These are phyloP conservation scores for Daldinia bambusicola DNA, from an alignment of 495 filamentous ascomycete species.

Conservation along the genomic window DNA sequence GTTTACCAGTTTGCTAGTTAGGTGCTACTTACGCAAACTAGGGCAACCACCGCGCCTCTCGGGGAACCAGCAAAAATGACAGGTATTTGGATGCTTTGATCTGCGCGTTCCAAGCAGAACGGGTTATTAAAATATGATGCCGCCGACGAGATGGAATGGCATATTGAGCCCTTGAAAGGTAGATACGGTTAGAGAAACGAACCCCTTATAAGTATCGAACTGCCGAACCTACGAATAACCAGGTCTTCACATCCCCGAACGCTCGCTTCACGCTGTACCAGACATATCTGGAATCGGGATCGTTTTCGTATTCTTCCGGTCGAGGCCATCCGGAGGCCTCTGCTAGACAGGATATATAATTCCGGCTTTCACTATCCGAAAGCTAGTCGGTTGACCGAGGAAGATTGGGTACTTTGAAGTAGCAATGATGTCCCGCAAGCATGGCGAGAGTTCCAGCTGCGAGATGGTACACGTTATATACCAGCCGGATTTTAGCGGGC, in stretches of 20 bases:
- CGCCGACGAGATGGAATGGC: neutral
- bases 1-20: neutral
- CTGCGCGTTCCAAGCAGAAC: neutral
- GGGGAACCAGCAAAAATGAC: neutral
- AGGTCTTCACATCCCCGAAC: slow-evolving; percentile 6
- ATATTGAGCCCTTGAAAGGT: slow-evolving; percentile 1
- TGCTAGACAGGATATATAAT: slow-evolving; percentile 7
- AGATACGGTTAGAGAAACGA: neutral
- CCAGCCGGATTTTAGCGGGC: neutral
- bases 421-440: neutral
- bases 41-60: neutral
- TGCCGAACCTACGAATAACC: slow-evolving; percentile 6
- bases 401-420: neutral
- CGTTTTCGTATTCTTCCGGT: slow-evolving; percentile 9
- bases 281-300: neutral
- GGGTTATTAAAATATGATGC: neutral
- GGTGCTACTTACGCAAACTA: neutral
- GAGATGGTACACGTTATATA: neutral
- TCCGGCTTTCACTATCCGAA: slow-evolving; percentile 1
- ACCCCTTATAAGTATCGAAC: neutral
- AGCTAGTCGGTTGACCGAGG: slow-evolving; percentile 21
- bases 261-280: neutral
- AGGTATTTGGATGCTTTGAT: neutral
- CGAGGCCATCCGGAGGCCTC: slow-evolving; percentile 8
- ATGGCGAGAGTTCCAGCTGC: neutral